phyloP scores from a whole-genome alignment of 2,329 filamentous ascomycete genomes.

The Aureobasidium zeae region DNA sequence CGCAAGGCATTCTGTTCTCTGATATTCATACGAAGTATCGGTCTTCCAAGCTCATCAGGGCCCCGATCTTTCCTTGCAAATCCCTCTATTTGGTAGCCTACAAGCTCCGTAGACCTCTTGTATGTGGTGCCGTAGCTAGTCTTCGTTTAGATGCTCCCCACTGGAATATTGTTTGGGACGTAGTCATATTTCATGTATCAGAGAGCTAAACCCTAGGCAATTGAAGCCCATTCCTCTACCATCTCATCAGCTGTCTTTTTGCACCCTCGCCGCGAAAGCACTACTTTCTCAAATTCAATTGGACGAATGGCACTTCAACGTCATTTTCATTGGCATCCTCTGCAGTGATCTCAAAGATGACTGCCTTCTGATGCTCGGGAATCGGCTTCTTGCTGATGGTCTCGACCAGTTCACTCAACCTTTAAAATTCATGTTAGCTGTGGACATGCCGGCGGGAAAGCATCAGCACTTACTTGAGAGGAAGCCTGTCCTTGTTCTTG shows the following conservation, averaged over 20 bases:
- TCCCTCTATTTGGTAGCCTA: too few species aligned
- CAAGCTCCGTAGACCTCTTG: too few species aligned
- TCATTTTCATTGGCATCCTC: slow-evolving; percentile 86
- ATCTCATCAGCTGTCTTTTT: slow-evolving; percentile 31
- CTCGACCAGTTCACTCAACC: slow-evolving; percentile 81
- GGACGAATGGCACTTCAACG: slow-evolving; percentile 94
- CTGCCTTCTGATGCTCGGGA: slow-evolving; percentile 82
- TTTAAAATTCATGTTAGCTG: slow-evolving; percentile 34
- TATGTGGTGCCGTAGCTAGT: too few species aligned
- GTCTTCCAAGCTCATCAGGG: too few species aligned
- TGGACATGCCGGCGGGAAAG: neutral
- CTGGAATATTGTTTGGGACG: too few species aligned
- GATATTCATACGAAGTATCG: too few species aligned
- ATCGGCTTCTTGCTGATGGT: slow-evolving; percentile 86
- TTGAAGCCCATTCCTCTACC: too few species aligned
- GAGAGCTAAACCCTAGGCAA: too few species aligned
- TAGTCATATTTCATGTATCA: too few species aligned
- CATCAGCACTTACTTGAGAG: slow-evolving; percentile 51
- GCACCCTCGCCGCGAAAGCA: neutral
- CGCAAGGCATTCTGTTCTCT: too few species aligned
- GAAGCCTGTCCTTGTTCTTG: slow-evolving; percentile 72
- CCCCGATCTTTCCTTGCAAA: too few species aligned
- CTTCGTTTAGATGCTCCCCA: too few species aligned
- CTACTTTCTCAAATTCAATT: slow-evolving; percentile 60
- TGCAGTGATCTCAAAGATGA: slow-evolving; percentile 92